Evolutionary conservation across 1,284 basidiomycete genomes (phyloP).

Genomic region (Rhodotorula sp.): DNA sequence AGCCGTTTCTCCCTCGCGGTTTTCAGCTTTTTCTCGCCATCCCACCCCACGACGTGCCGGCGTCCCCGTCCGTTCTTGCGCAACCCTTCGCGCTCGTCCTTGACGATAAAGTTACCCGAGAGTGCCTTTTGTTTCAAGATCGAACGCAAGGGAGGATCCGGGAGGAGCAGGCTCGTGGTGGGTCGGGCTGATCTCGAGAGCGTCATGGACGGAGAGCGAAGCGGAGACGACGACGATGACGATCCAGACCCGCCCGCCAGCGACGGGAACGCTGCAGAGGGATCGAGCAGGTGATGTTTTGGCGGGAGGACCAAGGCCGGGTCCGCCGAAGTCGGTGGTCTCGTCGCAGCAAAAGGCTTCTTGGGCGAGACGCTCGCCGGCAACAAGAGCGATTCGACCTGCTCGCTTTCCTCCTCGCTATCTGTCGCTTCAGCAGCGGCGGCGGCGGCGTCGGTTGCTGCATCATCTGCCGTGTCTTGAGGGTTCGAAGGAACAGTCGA

Average conservation of each 20-base stretch:
- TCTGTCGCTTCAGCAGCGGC: slow-evolving; percentile 21
- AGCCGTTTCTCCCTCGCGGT: background rate
- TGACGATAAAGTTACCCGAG: background rate
- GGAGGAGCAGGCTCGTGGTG: background rate
- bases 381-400: slow-evolving; percentile 20
- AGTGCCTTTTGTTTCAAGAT: slow-evolving; percentile 25
- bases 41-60: slow-evolving; percentile 27
- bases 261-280: no score
- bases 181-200: background rate
- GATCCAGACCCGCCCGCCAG: background rate
- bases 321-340: no score
- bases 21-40: slow-evolving; percentile 7
- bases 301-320: no score
- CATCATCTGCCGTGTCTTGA: background rate
- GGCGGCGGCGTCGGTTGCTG: no score
- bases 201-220: slow-evolving; percentile 12
- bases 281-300: no score
- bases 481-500: no score
- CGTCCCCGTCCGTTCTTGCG: slow-evolving; percentile 25
- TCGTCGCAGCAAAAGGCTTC: background rate
- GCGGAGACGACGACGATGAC: slow-evolving; percentile 21
- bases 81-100: slow-evolving; percentile 26
- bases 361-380: slow-evolving; percentile 1
- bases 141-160: background rate
- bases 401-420: slow-evolving; percentile 28